These are phyloP conservation scores for Penicillium thymicola DNA, from an alignment of 2,329 filamentous ascomycete genomes.

Conservation along the genomic window DNA sequence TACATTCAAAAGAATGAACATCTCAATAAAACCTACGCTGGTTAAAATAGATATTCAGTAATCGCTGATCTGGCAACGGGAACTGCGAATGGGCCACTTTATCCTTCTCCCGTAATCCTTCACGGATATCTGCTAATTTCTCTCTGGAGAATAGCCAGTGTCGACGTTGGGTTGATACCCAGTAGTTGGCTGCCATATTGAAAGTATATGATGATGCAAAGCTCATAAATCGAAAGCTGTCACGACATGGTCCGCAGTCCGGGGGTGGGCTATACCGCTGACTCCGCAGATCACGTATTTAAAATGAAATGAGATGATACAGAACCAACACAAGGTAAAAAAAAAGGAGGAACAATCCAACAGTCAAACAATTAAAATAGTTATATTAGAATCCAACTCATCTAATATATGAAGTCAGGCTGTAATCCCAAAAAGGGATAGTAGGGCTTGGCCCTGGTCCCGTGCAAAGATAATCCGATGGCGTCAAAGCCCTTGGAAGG, in stretches of 20 bases:
- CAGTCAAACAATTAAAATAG: not conserved
- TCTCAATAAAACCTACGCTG: slow-evolving; percentile 60
- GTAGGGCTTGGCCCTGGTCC: slow-evolving; percentile 32
- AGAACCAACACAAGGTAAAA: not conserved
- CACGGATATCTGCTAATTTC: slow-evolving; percentile 70
- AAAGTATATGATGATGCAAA: slow-evolving; percentile 1
- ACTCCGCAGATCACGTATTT: slow-evolving; percentile 10
- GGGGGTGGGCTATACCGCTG: not conserved
- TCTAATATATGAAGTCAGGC: slow-evolving; percentile 4
- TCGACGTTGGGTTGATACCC: slow-evolving; percentile 86
- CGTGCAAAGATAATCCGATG: slow-evolving; percentile 27
- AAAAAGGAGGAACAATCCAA: not conserved
- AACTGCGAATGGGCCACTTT: slow-evolving; percentile 71
- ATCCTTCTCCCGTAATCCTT: slow-evolving; percentile 74
- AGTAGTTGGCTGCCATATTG: slow-evolving; percentile 89
- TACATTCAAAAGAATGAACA: not conserved
- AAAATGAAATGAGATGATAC: slow-evolving; percentile 2
- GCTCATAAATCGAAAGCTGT: slow-evolving; percentile 1
- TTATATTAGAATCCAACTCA: not conserved
- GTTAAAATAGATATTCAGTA: slow-evolving; percentile 88
- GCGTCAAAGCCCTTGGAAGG: slow-evolving; percentile 23
- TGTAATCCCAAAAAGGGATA: slow-evolving; percentile 28
- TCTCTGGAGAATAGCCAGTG: slow-evolving; percentile 89
- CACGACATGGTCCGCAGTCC: slow-evolving; percentile 10
- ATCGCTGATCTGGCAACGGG: slow-evolving; percentile 74